phyloP scores from a whole-genome alignment of 2,329 filamentous ascomycete species.

The Epichloe baconii region DNA sequence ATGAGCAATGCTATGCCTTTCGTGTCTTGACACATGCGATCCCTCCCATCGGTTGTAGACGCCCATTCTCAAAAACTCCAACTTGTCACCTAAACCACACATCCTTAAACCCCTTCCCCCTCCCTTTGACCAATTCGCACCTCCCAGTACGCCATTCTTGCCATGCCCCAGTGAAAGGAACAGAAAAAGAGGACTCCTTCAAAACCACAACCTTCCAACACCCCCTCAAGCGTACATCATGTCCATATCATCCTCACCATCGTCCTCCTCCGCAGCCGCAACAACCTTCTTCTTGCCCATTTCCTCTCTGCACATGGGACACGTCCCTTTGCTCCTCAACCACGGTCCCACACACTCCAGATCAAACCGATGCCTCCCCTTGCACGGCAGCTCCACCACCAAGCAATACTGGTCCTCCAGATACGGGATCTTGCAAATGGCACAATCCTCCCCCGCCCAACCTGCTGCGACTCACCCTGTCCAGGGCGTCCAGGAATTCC shows the following conservation, averaged over 20 bases:
- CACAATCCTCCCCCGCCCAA: constrained; percentile 41
- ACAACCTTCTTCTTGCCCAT: constrained; percentile 40
- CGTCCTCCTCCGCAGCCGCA: constrained; percentile 28
- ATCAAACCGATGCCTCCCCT: constrained; percentile 45
- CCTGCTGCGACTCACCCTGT: constrained; percentile 40
- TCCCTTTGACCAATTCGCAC: neutral
- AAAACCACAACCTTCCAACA: neutral
- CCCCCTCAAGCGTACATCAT: constrained; percentile 25
- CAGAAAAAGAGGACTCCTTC: neutral
- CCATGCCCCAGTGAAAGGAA: neutral
- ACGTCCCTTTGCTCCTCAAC: constrained; percentile 50
- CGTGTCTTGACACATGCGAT: neutral
- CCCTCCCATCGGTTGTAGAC: neutral
- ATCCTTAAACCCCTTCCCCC: neutral
- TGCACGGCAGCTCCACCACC: constrained; percentile 51
- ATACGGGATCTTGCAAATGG: constrained; percentile 50
- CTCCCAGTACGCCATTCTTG: neutral
- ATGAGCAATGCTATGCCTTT: neutral
- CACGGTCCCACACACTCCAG: constrained; percentile 56
- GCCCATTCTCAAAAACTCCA: neutral
- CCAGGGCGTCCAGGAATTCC: constrained; percentile 44
- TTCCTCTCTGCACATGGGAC: constrained; percentile 49
- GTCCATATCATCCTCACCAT: constrained; percentile 41
- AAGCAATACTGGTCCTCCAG: constrained; percentile 49
- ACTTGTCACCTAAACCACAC: neutral